Conservation (phyloP, 345 rosid genomes). For the Carallia pectinifolia region DNA sequence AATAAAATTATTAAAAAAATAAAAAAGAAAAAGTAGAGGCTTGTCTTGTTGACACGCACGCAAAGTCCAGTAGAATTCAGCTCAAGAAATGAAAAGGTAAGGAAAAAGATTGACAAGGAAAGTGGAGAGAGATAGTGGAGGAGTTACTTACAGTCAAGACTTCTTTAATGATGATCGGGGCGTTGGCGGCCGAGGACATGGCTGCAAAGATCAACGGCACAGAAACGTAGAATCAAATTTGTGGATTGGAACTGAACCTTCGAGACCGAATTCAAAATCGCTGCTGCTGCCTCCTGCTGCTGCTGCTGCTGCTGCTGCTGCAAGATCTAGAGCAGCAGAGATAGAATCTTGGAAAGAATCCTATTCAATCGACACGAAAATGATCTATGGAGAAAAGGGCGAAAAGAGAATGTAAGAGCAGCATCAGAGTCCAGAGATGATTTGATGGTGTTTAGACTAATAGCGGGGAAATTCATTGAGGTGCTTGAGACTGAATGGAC, state of each 20-base stretch:
- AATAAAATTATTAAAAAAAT: not conserved
- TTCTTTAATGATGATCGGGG: slow-evolving; percentile 19
- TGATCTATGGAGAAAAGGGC: not conserved
- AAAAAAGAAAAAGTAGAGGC: slow-evolving; percentile 17
- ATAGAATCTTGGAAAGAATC: slow-evolving; percentile 8
- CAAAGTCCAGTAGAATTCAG: slow-evolving; percentile 37
- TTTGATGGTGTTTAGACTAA: too few relatives aligned
- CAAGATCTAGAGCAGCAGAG: slow-evolving; percentile 15
- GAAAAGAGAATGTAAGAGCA: not conserved
- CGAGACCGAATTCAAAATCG: not conserved
- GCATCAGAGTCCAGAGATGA: too few relatives aligned
- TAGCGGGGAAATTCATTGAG: too few relatives aligned
- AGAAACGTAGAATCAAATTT: slow-evolving; percentile 40
- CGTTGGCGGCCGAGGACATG: slow-evolving; percentile 19
- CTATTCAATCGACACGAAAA: slow-evolving; percentile 1
- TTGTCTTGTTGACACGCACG: too few relatives aligned
- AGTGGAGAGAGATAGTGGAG: slow-evolving; percentile 77
- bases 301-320: slow-evolving; percentile 1
- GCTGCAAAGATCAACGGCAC: slow-evolving; percentile 16
- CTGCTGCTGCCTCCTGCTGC: not conserved
- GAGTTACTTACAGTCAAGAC: slow-evolving; percentile 33
- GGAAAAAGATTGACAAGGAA: slow-evolving; percentile 52
- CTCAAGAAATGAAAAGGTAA: too few relatives aligned
- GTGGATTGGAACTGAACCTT: slow-evolving; percentile 16
- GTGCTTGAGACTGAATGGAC: too few relatives aligned